Evolutionary conservation across 2,329 filamentous ascomycete genomes (phyloP).

Genomic region (Penicillium sp.): DNA sequence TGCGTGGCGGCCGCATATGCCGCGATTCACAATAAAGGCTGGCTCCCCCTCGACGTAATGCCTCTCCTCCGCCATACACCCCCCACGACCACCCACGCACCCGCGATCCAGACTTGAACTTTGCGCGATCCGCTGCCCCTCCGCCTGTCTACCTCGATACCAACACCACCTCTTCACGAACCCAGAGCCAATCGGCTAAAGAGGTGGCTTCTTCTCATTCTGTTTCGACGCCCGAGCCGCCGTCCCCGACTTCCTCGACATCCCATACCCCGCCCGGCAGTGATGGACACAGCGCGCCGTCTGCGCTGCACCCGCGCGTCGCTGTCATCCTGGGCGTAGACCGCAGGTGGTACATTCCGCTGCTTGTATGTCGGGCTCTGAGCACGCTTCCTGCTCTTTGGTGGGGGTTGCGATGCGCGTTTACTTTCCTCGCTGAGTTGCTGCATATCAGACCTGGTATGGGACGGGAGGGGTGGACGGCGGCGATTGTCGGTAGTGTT

Average conservation of each 20-base stretch:
- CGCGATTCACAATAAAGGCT: constrained; percentile 36
- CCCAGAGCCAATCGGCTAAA: constrained; percentile 26
- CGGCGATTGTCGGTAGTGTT: constrained; percentile 38
- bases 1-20: constrained; percentile 38
- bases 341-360: constrained; percentile 66
- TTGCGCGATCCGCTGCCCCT: constrained; percentile 15
- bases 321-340: constrained; percentile 74
- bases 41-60: constrained; percentile 41
- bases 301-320: constrained; percentile 66
- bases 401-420: constrained; percentile 66
- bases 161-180: constrained; percentile 9
- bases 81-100: constrained; percentile 24
- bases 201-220: constrained; percentile 32
- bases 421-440: constrained; percentile 65
- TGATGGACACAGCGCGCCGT: constrained; percentile 30
- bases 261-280: constrained; percentile 29
- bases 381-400: constrained; percentile 67
- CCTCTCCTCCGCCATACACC: constrained; percentile 35
- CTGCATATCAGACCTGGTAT: constrained; percentile 48
- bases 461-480: constrained; percentile 42
- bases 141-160: constrained; percentile 15
- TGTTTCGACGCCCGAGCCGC: constrained; percentile 24
- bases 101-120: constrained; percentile 26
- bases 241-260: constrained; percentile 31
- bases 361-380: constrained; percentile 68